Conservation (phyloP, 805 yeast species). For the Saturnispora quitensis region DNA sequence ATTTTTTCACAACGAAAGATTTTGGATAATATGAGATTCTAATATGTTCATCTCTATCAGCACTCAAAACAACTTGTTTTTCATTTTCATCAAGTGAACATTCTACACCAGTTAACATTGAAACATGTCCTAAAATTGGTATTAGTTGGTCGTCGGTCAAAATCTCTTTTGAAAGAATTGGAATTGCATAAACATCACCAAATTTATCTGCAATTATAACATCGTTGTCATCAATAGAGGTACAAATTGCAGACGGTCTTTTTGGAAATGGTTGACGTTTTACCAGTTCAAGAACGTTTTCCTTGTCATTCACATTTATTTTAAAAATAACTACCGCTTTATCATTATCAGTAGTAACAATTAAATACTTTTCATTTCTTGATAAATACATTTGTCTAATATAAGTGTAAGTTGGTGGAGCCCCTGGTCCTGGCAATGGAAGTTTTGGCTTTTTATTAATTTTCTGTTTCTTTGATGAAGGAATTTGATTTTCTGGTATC, state of each 20-base stretch:
- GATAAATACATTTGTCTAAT: constrained; percentile 55
- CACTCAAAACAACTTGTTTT: constrained; percentile 54
- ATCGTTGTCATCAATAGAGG: constrained; percentile 39
- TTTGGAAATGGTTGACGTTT: constrained; percentile 80
- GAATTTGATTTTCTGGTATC: constrained; percentile 12
- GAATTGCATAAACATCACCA: constrained; percentile 80
- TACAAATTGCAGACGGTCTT: constrained; percentile 79
- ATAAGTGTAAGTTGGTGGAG: constrained; percentile 57
- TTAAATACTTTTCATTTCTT: constrained; percentile 43
- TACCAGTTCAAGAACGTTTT: constrained; percentile 38
- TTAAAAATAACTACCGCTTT: constrained; percentile 66
- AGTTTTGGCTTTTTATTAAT: constrained; percentile 37
- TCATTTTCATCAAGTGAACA: constrained; percentile 33
- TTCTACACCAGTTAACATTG: constrained; percentile 80
- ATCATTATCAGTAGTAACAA: constrained; percentile 74
- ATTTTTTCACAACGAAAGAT: constrained; percentile 66
- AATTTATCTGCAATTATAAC: constrained; percentile 85
- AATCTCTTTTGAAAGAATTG: constrained; percentile 31
- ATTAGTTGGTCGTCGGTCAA: constrained; percentile 34
- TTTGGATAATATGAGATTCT: constrained; percentile 74
- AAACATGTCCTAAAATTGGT: constrained; percentile 91
- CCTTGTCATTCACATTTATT: constrained; percentile 21
- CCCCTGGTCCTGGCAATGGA: constrained; percentile 60
- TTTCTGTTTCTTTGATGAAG: constrained; percentile 23
- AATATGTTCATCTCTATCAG: constrained; percentile 96